phyloP scores from a whole-genome alignment of 148 eudicot species.

The Euryodendron excelsum region DNA sequence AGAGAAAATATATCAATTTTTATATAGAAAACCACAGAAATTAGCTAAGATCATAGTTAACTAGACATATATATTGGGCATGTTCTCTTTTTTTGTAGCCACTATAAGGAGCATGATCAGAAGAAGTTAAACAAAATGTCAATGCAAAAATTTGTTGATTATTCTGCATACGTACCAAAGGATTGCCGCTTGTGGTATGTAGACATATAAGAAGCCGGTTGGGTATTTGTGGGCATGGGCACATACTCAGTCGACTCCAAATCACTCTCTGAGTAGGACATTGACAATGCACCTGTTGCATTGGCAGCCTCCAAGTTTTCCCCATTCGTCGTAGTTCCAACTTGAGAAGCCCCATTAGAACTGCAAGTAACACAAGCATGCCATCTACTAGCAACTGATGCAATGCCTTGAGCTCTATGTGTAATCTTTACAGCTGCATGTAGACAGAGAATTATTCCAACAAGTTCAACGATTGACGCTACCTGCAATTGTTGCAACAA shows the following conservation, averaged over 20 bases:
- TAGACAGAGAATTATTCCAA: slow-evolving; percentile 64
- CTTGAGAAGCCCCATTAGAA: slow-evolving; percentile 34
- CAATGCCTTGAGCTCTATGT: slow-evolving; percentile 71
- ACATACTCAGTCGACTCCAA: slow-evolving; percentile 49
- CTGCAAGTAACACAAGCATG: slow-evolving; percentile 58
- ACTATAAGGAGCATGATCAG: background rate
- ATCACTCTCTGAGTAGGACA: slow-evolving; percentile 56
- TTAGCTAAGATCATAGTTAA: background rate
- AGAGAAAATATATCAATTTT: too few relatives aligned
- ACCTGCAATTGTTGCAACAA: slow-evolving; percentile 41
- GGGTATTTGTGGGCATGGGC: slow-evolving; percentile 33
- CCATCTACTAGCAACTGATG: slow-evolving; percentile 78
- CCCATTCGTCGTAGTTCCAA: slow-evolving; percentile 22
- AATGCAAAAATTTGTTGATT: slow-evolving; percentile 5
- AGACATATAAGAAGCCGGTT: slow-evolving; percentile 41
- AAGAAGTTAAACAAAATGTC: background rate
- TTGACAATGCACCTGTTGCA: slow-evolving; percentile 29
- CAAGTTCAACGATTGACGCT: slow-evolving; percentile 62
- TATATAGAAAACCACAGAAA: background rate
- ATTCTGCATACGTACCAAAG: slow-evolving; percentile 41
- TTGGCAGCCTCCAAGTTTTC: slow-evolving; percentile 27
- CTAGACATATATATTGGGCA: background rate
- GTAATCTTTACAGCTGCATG: slow-evolving; percentile 77
- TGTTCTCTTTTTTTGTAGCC: background rate
- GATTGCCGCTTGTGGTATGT: slow-evolving; percentile 65